Percentiles rank a stretch among this genome's conserved stretches.
These are phyloP conservation scores for Micractinium conductrix DNA, from an alignment of 139 green algal species.

Conservation along the genomic window DNA sequence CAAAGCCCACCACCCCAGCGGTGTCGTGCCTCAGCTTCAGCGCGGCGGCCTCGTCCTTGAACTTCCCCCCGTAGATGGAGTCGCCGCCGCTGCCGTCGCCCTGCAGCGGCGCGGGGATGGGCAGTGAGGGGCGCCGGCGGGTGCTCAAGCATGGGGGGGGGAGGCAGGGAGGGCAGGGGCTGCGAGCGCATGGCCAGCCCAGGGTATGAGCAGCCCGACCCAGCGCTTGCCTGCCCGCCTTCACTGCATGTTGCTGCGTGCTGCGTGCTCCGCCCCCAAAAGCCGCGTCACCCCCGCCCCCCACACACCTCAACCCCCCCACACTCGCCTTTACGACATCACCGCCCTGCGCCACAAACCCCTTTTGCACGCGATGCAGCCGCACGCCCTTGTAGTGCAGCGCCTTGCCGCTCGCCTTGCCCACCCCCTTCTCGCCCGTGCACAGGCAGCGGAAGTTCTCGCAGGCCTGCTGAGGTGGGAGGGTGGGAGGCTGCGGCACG, in stretches of 20 bases:
- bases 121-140: too few relatives aligned
- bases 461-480: too few relatives aligned
- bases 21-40: constrained; percentile 81
- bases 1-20: constrained; percentile 78
- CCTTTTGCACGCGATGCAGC: constrained; percentile 83
- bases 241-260: neutral
- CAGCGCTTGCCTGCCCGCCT: neutral
- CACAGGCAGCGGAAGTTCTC: constrained; percentile 80
- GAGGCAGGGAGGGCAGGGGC: neutral
- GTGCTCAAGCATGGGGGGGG: too few relatives aligned
- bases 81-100: constrained; percentile 83
- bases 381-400: constrained; percentile 76
- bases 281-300: neutral
- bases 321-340: constrained; percentile 67
- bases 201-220: neutral
- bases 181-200: neutral
- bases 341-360: constrained; percentile 82
- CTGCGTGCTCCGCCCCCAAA: too few relatives aligned
- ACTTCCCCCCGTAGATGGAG: constrained; percentile 82
- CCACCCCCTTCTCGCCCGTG: constrained; percentile 78
- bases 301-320: neutral
- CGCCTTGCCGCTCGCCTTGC: constrained; percentile 79
- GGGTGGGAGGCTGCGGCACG: too few relatives aligned
- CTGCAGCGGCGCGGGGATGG: constrained; percentile 6
- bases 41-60: constrained; percentile 83